Evolutionary conservation across 2,329 filamentous ascomycete species (phyloP).

Genomic region (Geosmithia putterillii): DNA sequence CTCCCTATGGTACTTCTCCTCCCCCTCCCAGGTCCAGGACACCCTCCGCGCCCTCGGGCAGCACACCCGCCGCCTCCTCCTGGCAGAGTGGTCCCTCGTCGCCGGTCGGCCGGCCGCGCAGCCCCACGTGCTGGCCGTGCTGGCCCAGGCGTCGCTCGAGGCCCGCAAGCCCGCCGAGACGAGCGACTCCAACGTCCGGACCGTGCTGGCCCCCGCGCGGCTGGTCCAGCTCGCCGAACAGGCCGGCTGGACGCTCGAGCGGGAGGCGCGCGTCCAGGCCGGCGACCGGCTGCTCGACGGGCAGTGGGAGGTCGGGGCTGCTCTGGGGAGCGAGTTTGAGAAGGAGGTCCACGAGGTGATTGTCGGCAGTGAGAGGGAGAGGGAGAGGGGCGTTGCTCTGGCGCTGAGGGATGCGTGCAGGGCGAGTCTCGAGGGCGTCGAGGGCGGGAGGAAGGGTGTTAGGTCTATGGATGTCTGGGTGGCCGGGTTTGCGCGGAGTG

Average conservation of each 20-base stretch:
- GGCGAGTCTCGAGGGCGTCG: conserved; percentile 1
- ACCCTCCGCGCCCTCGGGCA: conserved; percentile 10
- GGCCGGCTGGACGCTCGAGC: background rate
- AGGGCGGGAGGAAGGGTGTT: background rate
- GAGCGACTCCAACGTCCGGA: conserved; percentile 29
- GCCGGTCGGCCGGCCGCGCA: conserved; percentile 22
- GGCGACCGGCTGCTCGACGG: background rate
- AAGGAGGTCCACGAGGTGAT: background rate
- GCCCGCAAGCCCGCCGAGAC: conserved; percentile 15
- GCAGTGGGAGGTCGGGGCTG: background rate
- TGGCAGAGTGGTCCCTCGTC: conserved; percentile 16
- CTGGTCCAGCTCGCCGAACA: background rate
- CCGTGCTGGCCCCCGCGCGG: background rate
- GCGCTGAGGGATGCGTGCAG: conserved; percentile 1
- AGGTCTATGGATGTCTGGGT: conserved; percentile 1
- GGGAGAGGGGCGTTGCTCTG: background rate
- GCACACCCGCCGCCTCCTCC: conserved; percentile 7
- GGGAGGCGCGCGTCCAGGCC: background rate
- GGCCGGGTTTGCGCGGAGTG: background rate
- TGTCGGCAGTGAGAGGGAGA: conserved; percentile 1
- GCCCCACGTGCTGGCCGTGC: conserved; percentile 38
- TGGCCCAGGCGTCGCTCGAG: conserved; percentile 31
- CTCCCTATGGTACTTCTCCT: conserved; percentile 40
- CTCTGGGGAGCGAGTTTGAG: background rate
- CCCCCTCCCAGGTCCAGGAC: conserved; percentile 12